Conservation (phyloP, 2,329 filamentous ascomycete species). For the Colletotrichum spaethianum region DNA sequence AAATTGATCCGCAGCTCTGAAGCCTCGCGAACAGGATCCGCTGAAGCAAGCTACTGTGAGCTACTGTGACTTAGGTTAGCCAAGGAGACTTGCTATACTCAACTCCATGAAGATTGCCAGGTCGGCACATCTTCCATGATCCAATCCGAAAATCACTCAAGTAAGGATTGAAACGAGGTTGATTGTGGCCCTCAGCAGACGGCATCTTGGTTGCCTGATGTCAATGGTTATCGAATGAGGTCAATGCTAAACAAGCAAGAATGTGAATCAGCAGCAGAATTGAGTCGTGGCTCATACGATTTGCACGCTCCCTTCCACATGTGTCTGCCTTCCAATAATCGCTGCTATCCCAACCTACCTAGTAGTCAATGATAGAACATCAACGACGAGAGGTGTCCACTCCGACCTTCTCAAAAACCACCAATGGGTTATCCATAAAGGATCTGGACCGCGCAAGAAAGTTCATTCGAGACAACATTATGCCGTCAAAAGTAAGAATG, state of each 20-base stretch:
- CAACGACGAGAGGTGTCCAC: background rate
- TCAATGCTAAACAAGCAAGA: too few relatives aligned
- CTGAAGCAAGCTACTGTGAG: background rate
- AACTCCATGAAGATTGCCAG: background rate
- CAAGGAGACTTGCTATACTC: background rate
- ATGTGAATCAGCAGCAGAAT: background rate
- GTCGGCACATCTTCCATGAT: background rate
- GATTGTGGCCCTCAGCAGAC: background rate
- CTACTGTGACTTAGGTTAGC: background rate
- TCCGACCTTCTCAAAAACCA: background rate
- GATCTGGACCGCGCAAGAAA: background rate
- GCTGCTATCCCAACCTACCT: background rate
- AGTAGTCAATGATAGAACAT: background rate
- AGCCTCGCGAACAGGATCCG: background rate
- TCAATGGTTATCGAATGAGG: background rate
- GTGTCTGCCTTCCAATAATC: background rate
- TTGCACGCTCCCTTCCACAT: background rate
- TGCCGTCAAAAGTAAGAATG: background rate
- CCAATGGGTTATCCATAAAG: too few relatives aligned
- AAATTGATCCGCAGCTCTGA: too few relatives aligned
- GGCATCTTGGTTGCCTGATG: background rate
- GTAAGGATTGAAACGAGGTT: background rate
- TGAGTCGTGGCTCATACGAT: background rate
- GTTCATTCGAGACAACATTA: background rate
- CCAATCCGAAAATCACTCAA: background rate